Conservation (phyloP, 371 early-diverging fungal species). For the Sporodiniella umbellata region DNA sequence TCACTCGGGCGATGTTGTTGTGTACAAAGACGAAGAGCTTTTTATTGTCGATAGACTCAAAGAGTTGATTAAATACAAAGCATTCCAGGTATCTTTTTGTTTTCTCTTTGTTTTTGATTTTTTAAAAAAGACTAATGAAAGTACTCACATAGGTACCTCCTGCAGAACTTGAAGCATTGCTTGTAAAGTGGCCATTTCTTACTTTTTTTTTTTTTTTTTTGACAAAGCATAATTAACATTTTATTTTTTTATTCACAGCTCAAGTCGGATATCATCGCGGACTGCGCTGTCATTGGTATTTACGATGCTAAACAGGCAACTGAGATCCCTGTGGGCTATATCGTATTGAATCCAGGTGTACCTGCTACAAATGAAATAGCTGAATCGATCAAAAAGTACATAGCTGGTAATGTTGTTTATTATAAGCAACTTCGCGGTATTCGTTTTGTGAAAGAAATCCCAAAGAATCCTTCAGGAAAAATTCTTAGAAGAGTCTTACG, state of each 20-base stretch:
- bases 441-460: constrained; percentile 63
- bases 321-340: constrained; percentile 70
- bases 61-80: constrained; percentile 77
- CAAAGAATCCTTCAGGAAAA: constrained; percentile 76
- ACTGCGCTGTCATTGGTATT: constrained; percentile 67
- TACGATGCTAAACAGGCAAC: constrained; percentile 53
- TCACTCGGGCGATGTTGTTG: constrained; percentile 82
- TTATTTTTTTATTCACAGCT: constrained; percentile 17
- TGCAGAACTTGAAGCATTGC: constrained; percentile 18
- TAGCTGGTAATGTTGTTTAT: constrained; percentile 56
- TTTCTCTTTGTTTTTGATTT: not conserved
- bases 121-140: too few relatives aligned
- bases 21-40: constrained; percentile 56
- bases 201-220: not conserved
- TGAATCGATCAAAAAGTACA: constrained; percentile 49
- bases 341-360: constrained; percentile 44
- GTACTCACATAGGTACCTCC: constrained; percentile 22
- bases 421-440: constrained; percentile 81
- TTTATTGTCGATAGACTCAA: constrained; percentile 70
- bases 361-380: constrained; percentile 13
- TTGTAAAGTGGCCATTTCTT: not conserved
- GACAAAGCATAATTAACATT: not conserved
- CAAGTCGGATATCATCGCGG: constrained; percentile 60
- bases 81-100: constrained; percentile 44
- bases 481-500: constrained; percentile 59